Evolutionary conservation across 306 rosid species (phyloP).

Genomic region (Boehmeria nivea): DNA sequence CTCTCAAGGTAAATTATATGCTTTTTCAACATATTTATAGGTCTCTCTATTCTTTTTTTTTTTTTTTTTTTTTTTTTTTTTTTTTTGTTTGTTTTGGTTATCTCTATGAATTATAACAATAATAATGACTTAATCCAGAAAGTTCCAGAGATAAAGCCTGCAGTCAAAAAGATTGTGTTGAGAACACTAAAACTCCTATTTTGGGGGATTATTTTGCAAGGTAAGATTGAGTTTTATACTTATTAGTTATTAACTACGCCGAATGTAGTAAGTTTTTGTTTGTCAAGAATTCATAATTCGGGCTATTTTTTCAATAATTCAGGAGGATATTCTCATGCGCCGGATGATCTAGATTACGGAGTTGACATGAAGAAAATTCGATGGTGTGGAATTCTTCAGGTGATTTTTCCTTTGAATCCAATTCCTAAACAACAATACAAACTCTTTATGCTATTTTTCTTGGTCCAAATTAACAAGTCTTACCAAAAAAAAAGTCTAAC

Average conservation of each 20-base stretch:
- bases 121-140: conserved; percentile 28
- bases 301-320: neutral
- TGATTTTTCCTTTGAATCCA: neutral
- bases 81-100: no score
- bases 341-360: conserved; percentile 62
- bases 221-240: conserved; percentile 34
- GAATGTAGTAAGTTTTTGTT: neutral
- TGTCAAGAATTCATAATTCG: neutral
- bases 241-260: no score
- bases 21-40: neutral
- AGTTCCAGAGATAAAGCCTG: conserved; percentile 38
- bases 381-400: conserved; percentile 97
- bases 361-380: conserved; percentile 70
- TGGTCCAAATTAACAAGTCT: neutral
- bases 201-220: conserved; percentile 89
- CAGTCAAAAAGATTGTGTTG: conserved; percentile 47
- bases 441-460: neutral
- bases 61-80: no score
- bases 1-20: conserved; percentile 52
- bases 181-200: conserved; percentile 80
- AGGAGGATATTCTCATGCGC: conserved; percentile 96
- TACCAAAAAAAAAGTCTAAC: no score
- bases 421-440: no score
- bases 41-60: neutral
- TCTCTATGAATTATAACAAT: no score